Percentiles rank a stretch among this genome's conserved stretches.
Evolutionary conservation across 2,329 filamentous ascomycete genomes (phyloP).

Genomic region (Hirsutella rhossiliensis): DNA sequence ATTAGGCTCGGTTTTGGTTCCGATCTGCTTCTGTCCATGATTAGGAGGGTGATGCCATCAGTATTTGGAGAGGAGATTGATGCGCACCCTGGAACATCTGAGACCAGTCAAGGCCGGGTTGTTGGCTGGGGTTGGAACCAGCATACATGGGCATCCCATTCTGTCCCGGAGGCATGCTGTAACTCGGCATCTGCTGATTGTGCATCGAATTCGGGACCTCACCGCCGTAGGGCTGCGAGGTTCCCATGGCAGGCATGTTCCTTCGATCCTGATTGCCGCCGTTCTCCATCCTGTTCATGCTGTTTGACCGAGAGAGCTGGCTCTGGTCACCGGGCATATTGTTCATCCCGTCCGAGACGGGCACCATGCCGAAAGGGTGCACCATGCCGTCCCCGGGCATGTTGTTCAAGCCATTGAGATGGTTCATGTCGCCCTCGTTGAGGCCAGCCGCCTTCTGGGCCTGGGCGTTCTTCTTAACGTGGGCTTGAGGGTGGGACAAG

Average conservation of each 20-base stretch:
- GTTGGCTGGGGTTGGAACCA: constrained; percentile 47
- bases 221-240: constrained; percentile 42
- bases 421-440: constrained; percentile 42
- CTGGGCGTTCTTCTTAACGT: constrained; percentile 65
- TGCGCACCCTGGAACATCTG: constrained; percentile 67
- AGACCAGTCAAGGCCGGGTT: constrained; percentile 60
- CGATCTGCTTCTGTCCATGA: constrained; percentile 56
- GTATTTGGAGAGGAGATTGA: constrained; percentile 45
- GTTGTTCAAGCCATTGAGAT: constrained; percentile 49
- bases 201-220: constrained; percentile 50
- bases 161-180: constrained; percentile 50
- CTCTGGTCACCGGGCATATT: constrained; percentile 48
- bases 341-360: constrained; percentile 44
- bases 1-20: constrained; percentile 55
- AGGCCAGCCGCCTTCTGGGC: constrained; percentile 43
- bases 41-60: constrained; percentile 42
- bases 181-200: constrained; percentile 51
- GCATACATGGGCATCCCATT: constrained; percentile 54
- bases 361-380: constrained; percentile 45
- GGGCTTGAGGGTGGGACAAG: constrained; percentile 81
- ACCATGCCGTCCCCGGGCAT: constrained; percentile 45
- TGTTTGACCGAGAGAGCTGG: constrained; percentile 49
- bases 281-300: constrained; percentile 46
- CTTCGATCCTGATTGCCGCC: constrained; percentile 43
- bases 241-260: constrained; percentile 42